These are phyloP conservation scores for Ogataea naganishii DNA, from an alignment of 805 yeast genomes.

Conservation along the genomic window DNA sequence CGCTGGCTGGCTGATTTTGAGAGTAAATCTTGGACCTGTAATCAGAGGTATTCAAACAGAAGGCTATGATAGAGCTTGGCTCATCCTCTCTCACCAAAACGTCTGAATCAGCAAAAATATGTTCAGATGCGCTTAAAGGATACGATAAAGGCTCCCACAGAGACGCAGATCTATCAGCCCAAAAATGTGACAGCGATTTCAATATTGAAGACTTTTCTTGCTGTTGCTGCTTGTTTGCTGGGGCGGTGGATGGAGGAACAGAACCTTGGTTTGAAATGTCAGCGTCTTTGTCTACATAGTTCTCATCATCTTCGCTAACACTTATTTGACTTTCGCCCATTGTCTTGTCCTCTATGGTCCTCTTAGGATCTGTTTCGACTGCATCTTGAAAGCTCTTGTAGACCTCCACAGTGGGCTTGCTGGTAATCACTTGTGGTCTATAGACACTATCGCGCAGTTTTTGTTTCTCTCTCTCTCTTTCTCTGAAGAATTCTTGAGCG, in stretches of 20 bases:
- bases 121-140: conserved; percentile 76
- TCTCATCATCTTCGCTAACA: conserved; percentile 3
- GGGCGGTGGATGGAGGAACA: too few species aligned
- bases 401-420: conserved; percentile 86
- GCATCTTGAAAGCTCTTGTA: conserved; percentile 86
- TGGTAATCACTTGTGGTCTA: conserved; percentile 64
- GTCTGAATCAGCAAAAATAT: conserved; percentile 86
- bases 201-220: conserved; percentile 72
- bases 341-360: background rate
- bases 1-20: conserved; percentile 21
- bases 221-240: too few species aligned
- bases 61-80: conserved; percentile 90
- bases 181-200: conserved; percentile 79
- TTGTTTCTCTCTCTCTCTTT: conserved; percentile 70
- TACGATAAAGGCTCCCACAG: conserved; percentile 89
- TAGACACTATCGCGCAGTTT: conserved; percentile 47
- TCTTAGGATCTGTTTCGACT: conserved; percentile 33
- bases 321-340: background rate
- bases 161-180: conserved; percentile 96
- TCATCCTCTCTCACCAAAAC: conserved; percentile 94
- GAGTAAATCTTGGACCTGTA: conserved; percentile 39
- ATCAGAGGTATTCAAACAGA: conserved; percentile 81
- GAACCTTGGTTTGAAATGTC: too few species aligned
- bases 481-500: conserved; percentile 79
- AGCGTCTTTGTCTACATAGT: conserved; percentile 2